Base-by-base conservation (phyloP, 2,329 filamentous ascomycete genomes). In the Hirsutella rhossiliensis region DNA sequence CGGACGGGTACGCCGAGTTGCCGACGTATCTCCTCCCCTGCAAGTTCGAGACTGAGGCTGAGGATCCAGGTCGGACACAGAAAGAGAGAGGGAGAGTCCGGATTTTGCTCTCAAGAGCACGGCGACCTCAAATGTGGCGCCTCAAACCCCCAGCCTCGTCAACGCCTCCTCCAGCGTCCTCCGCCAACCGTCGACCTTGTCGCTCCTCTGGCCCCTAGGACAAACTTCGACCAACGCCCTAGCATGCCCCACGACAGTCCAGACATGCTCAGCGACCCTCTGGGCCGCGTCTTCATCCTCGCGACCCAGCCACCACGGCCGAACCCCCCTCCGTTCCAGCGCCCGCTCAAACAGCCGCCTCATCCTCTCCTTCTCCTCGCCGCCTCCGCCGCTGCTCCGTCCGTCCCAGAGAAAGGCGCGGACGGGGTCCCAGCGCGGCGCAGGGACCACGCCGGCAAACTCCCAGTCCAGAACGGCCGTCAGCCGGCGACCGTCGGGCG, bases 381-480 rank as follows among this genome's bases (percentile, higher is more conserved):
- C 43, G n/a, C 32, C 42, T 45, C 42, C 47, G 19, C 48, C 53
- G 38, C 59, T 63, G 3, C 12, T 32, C n/a, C 31, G 31, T 9
- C 7, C 34, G 34, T 18, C n/a, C 59, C 60, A 64, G 2, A 63
- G 49, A 40, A 66, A 65, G 8, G 58, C 56, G n/a, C 51, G 46
- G 4, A 49, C 49, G 2, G 63, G 61, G 41, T 63, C 59, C 62
- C 63, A 68, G 13, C 54, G 50, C 23, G 51, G 49, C 6, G 52
- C 51, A 1, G 64, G 61, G 13, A 67, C 58, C 1, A 65, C 52
- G 15, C 54, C 53, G 1, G 58, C 51, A 37, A 66, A 66, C 46
- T 65, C 64, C 62, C 61, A 66, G 52, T 61, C 60, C 11, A 62
- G 46, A 12, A 66, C 51, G 1, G 47, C 55, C 1, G 61, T 65